Evolutionary conservation across 495 filamentous ascomycete species (phyloP), one percentile per base, ranked within the genome.

Genomic region (Xylaria curta): DNA sequence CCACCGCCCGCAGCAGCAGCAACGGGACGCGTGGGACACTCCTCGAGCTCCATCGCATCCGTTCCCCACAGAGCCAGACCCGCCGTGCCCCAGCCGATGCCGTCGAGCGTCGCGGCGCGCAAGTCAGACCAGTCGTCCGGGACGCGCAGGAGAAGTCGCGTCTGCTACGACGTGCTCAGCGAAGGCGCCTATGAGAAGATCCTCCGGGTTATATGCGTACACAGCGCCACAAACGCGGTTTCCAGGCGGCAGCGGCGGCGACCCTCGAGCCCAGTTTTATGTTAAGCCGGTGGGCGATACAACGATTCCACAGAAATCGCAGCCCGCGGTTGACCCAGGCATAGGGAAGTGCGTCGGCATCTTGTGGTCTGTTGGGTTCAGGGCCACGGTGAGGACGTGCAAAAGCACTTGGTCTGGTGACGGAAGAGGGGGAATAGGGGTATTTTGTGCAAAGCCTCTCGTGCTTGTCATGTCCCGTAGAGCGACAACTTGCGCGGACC

Each of bases 351-450:
- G 69, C n/a, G 75, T 72, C 15, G 79, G 73, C 77, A 85, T 83
- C 51, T 87, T 87, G 64, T 70, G 80, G 73, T 87, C 85, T 36
- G 73, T 79, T 0, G 85, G 85, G 70, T 86, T 88, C 19, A 88
- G 68, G 12, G 80, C 84, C 24, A 86, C 84, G 2, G 80, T 75
- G 9, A 73, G 69, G 24, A 79, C 79, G 15, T 77, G 78, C 33
- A 91, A 76, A 33, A 90, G 83, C 42, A 87, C 73, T 60, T 90
- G 38, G 19, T 51, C n/a, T 17, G 12, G 47, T 13, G 47, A 51
- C 47, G 47, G 47, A 2, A 51, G n/a, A 21, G 47, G 47, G 10
- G 47, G 47, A 19, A 51, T 51, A 5, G 47, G 17, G 47, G 5
- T 13, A 51, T 51, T 51, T 19, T 51, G n/a, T 51, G 5, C 4